Evolutionary conservation across 1,284 basidiomycete species (phyloP), one percentile per base, ranked within the genome.

Genomic region (Ganoderma leucocontextum): DNA sequence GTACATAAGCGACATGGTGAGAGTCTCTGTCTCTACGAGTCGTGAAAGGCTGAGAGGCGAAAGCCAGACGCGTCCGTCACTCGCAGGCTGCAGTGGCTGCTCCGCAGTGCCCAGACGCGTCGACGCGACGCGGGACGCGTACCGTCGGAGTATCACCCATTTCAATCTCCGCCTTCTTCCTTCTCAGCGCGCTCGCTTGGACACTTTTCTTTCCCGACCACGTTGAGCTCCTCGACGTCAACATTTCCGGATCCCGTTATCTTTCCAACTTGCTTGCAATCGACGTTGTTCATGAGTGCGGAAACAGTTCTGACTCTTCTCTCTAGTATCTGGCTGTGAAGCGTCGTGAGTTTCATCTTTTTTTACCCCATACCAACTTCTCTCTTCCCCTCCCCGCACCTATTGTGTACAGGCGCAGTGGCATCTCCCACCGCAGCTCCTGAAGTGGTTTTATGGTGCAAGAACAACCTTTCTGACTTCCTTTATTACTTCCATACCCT

Each of bases 1-100:
- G 73, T 92, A 93, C 91, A 92, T 91, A 70, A 87, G 77, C 39
- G 86, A 77, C 86, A 88, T 87, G 55, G 53, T 79, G 63, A n/a
- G 7, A 15, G 10, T 53, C n/a, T 17, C 36, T 4, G 55, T 58
- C 55, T 15, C 55, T 36, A 7, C 12, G 17, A 36, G 19, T 19
- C 10, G 9, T n/a, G 35, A 2, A 38, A 52, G 33, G 60, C 39
- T 63, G 52, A 35, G 60, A 53, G 22, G 22, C 22, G 22, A 52
- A 8, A 52, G 10, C 47, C 22, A 49, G 63, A 64, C 62, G 53
- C 59, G 58, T 38, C 29, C 22, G 47, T n/a, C 19, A n/a, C 19
- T 8, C n/a, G 19, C 4, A 19, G 42, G n/a, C n/a, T n/a, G 1
- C n/a, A 15, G 22, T 17, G 13, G 44, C 6, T 17, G 52, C 33